Conservation (phyloP, 2,329 filamentous ascomycete species). For the Mariannaea sp. region DNA sequence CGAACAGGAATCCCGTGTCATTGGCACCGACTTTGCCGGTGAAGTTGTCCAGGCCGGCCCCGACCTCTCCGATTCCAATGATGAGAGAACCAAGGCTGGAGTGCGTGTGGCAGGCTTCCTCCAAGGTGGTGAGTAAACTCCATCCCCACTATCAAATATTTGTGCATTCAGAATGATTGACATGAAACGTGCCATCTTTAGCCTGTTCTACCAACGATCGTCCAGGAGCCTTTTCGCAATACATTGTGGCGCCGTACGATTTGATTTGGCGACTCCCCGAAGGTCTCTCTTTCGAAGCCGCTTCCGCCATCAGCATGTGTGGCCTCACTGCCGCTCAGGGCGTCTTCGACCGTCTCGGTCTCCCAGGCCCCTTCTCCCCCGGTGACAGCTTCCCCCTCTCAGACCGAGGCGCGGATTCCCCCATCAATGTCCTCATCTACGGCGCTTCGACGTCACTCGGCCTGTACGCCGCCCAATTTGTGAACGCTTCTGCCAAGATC, state of each 20-base stretch:
- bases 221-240: conserved; percentile 53
- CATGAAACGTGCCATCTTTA: background rate
- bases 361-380: conserved; percentile 41
- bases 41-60: conserved; percentile 32
- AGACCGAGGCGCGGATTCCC: accelerated
- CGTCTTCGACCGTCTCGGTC: conserved; percentile 44
- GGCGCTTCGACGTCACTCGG: conserved; percentile 43
- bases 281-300: conserved; percentile 42
- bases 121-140: conserved; percentile 41
- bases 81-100: conserved; percentile 33
- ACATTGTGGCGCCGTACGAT: conserved; percentile 41
- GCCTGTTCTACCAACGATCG: conserved; percentile 48
- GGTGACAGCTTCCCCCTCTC: accelerated
- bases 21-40: conserved; percentile 51
- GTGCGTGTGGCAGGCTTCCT: conserved; percentile 47
- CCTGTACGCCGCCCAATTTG: conserved; percentile 41
- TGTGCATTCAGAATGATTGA: background rate
- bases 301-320: conserved; percentile 47
- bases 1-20: conserved; percentile 32
- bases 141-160: background rate
- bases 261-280: conserved; percentile 46
- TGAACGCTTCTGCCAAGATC: conserved; percentile 15
- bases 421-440: conserved; percentile 38
- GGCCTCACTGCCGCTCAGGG: conserved; percentile 50
- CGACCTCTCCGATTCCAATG: conserved; percentile 15